Base-by-base conservation (phyloP, 345 rosid genomes). In the Arabis hirsuta region DNA sequence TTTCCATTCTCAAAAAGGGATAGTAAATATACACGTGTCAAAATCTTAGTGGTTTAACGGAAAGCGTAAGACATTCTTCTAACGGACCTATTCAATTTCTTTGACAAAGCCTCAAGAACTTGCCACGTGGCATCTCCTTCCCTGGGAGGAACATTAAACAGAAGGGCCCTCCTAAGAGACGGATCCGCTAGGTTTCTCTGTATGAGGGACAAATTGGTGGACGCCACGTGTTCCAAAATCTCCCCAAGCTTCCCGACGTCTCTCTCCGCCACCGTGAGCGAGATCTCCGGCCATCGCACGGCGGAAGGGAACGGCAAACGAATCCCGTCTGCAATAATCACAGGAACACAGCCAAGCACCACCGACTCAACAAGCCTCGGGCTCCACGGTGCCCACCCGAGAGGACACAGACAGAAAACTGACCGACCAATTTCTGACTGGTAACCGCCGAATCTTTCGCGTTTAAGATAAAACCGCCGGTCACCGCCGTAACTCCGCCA, bases 341-440 rank as follows among this genome's bases (percentile, higher is more conserved):
- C 98, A 1, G 98, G 98, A 22, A 94, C 88, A 46, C 98, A 94
- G 0, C 97, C 97, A 53, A 94, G 81, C 0, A 71, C 91, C 6
- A 88, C 93, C 0, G 98, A 87, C 67, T 94, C 98, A 5, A 91
- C 97, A 20, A 94, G 84, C 53, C 98, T 84, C 3, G 98, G 98
- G 34, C 96, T 94, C 98, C 98, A 94, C 1, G 98, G 97, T 71
- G 98, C 98, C 98, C 98, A 94, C 43, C 98, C 98, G 0, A 94
- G 82, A 0, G 98, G 98, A 62, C 96, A 91, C 19, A 94, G 70
- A 69, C 98, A 94, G 55, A 91, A 94, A 27, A 87, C 85, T 0
- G 98, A 94, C 31, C 96, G 88, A 6, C 73, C 86, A 2, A 94
- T 91, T 66, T 94, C 98, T 61, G 91, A 82, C 81, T 84, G 95